Base-by-base conservation (phyloP, 805 yeast genomes). In the Komagataella populi region DNA sequence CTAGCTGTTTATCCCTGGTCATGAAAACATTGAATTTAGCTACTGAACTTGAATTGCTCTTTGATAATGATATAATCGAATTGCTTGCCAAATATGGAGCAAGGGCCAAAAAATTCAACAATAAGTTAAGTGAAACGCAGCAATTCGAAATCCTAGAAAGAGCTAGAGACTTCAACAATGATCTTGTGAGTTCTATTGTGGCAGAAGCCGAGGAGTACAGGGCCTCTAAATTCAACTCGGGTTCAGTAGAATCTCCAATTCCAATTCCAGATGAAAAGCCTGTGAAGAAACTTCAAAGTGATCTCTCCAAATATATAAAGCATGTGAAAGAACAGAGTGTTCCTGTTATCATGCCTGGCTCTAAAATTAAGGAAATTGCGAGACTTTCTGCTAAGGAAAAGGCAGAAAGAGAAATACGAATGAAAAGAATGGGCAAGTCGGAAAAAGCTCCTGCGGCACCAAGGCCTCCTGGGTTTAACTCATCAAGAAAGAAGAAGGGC, bases 1-100 rank as follows among this genome's bases (percentile, higher is more conserved):
- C 74, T 23, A 76, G 87, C 1, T 87, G 96, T 70, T 90, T 87
- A 5, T 73, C 74, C 22, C 69, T 88, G 48, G 84, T 86, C 4
- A 74, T 81, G 49, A 74, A 76, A 46, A 80, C 87, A 0, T 70
- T 88, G 48, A 85, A 81, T 56, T 64, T 85, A 47, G 86, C 89
- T 0, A 64, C 68, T 30, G 82, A 78, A 45, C 67, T 81, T 45
- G 60, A 73, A 10, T 70, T 83, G 24, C 60, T 62, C 2, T 71
- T 84, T 18, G 82, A 80, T 45, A 72, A 70, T 3, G 70, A 70
- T 1, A 70, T 86, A 48, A 71, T 83, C 10, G 73, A 73, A 20
- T 63, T 76, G 47, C 73, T 86, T 59, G 81, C 84, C 0, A 78
- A 75, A 52, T 79, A 81, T 59, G 89, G 84, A 44, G 70, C 80